A percentile compares a stretch with the other conserved stretches of the same genome.
Conservation (phyloP, 176 grass and related monocot genomes). For the Sorghum bicolor region DNA sequence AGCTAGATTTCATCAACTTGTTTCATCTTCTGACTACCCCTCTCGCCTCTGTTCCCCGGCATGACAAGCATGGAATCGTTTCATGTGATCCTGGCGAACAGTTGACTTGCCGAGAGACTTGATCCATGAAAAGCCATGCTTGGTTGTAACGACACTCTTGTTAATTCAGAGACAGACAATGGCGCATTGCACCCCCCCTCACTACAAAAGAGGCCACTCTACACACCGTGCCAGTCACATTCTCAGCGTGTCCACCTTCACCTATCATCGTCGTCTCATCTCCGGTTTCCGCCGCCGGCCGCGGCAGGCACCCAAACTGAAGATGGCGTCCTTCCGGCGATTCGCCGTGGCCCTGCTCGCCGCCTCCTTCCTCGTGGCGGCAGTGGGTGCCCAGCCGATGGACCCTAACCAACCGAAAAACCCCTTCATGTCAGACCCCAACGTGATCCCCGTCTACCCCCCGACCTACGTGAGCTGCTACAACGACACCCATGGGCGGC, state of each 20-base stretch:
- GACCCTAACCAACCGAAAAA: neutral
- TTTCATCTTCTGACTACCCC: neutral
- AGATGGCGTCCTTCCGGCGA: slow-evolving; percentile 19
- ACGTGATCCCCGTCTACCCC: slow-evolving; percentile 21
- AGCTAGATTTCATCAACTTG: neutral
- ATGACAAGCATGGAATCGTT: slow-evolving; percentile 44
- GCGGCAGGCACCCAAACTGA: neutral
- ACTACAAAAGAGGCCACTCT: neutral
- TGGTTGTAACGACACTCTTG: slow-evolving; percentile 39
- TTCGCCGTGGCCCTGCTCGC: neutral
- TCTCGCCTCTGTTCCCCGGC: slow-evolving; percentile 3
- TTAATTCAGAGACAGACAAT: slow-evolving; percentile 14
- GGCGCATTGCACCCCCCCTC: neutral
- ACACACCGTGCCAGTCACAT: neutral
- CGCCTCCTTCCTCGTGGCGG: neutral
- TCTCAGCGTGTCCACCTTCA: neutral
- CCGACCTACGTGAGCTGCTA: slow-evolving; percentile 38
- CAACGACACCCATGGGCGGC: neutral
- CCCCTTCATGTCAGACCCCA: slow-evolving; percentile 7
- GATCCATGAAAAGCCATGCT: slow-evolving; percentile 35
- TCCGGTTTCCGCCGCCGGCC: neutral
- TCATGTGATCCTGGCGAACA: slow-evolving; percentile 32
- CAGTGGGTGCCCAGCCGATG: slow-evolving; percentile 1
- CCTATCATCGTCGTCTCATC: neutral
- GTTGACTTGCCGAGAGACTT: slow-evolving; percentile 46